Evolutionary conservation across 371 early-diverging fungal genomes (phyloP).

Genomic region (Aphelidium insulamus): DNA sequence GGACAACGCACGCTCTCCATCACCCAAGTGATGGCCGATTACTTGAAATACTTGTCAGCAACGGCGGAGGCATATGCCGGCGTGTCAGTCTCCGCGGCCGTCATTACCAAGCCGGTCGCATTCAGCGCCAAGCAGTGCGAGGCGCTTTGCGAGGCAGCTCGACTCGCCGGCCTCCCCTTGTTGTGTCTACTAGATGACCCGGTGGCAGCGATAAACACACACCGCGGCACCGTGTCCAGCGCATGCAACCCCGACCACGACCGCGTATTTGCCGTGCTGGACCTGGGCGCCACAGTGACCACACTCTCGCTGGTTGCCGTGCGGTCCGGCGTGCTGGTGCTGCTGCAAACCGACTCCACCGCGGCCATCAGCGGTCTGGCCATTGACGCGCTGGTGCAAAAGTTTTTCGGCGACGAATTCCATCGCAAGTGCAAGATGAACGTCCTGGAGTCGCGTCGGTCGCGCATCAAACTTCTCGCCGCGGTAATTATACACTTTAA

Average conservation of each 20-base stretch:
- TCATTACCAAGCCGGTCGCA: conserved; percentile 84
- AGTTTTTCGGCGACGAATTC: conserved; percentile 67
- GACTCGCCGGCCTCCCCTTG: conserved; percentile 71
- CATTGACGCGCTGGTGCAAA: conserved; percentile 72
- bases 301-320: conserved; percentile 73
- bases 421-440: conserved; percentile 63
- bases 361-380: conserved; percentile 71
- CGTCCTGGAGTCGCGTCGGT: conserved; percentile 41
- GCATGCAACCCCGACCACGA: conserved; percentile 17
- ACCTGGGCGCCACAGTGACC: conserved; percentile 90
- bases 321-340: conserved; percentile 71
- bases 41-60: conserved; percentile 51
- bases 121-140: conserved; percentile 67
- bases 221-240: conserved; percentile 11
- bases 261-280: conserved; percentile 71
- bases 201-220: conserved; percentile 40
- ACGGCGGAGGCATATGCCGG: conserved; percentile 78
- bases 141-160: conserved; percentile 55
- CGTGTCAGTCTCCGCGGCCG: conserved; percentile 51
- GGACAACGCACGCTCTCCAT: conserved; percentile 36
- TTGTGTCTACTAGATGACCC: conserved; percentile 84
- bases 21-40: conserved; percentile 47
- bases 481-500: conserved; percentile 35
- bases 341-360: conserved; percentile 63
- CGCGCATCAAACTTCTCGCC: conserved; percentile 57